A percentile compares a stretch with the other conserved stretches of the same genome.
phyloP scores from a whole-genome alignment of 768 basidiomycete species.

The Phlebiopsis flavidoalba region DNA sequence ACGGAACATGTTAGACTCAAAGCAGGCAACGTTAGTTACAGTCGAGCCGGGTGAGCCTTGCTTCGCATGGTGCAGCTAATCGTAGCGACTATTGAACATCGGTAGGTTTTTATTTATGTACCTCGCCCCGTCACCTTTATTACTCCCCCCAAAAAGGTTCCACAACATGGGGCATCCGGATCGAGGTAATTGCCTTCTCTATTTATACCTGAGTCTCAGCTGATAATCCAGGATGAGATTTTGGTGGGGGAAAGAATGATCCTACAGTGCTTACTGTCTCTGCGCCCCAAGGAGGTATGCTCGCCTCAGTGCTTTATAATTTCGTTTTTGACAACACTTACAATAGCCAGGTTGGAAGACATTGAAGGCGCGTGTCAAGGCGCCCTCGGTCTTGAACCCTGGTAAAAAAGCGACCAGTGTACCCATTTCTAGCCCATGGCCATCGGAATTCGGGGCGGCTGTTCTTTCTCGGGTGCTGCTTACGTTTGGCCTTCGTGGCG shows the following conservation, averaged over 20 bases:
- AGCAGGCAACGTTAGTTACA: constrained; percentile 87
- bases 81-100: constrained; percentile 7
- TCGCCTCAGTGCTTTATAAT: neutral
- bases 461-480: neutral
- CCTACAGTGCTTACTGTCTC: constrained; percentile 60
- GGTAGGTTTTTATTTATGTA: constrained; percentile 84
- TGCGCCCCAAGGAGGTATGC: constrained; percentile 81
- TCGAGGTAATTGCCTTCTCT: constrained; percentile 54
- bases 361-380: constrained; percentile 81
- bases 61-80: neutral
- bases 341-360: constrained; percentile 50
- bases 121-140: constrained; percentile 64
- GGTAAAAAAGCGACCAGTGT: constrained; percentile 18
- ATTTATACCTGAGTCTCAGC: constrained; percentile 1
- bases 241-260: constrained; percentile 56
- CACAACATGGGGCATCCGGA: constrained; percentile 89
- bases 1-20: constrained; percentile 44
- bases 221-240: constrained; percentile 58
- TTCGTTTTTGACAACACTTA: neutral
- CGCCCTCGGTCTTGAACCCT: constrained; percentile 54
- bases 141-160: constrained; percentile 84
- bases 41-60: constrained; percentile 70
- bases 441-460: neutral
- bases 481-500: neutral
- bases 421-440: neutral